Evolutionary conservation across 306 rosid species (phyloP).

Genomic region (Ochetophila trinervis): DNA sequence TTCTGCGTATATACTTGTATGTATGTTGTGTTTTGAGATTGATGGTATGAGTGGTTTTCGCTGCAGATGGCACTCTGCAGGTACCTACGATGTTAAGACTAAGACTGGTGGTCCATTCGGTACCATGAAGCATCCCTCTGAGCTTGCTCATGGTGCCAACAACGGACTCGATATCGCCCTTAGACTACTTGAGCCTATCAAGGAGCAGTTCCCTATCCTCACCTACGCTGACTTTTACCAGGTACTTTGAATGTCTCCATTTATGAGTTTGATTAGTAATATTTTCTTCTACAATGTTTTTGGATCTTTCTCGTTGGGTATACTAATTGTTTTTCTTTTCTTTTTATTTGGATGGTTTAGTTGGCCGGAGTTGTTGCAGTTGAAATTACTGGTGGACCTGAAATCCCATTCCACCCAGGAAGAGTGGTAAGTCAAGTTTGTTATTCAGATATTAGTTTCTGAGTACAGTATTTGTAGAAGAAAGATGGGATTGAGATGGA

Average conservation of each 20-base stretch:
- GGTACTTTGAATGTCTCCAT: slow-evolving; percentile 25
- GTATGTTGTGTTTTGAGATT: neutral
- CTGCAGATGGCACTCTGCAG: slow-evolving; percentile 97
- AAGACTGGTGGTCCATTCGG: slow-evolving; percentile 97
- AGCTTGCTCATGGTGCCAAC: slow-evolving; percentile 80
- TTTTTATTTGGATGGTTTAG: slow-evolving; percentile 25
- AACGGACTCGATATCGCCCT: slow-evolving; percentile 87
- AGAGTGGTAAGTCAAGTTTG: slow-evolving; percentile 53
- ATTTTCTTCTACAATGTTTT: neutral
- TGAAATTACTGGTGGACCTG: slow-evolving; percentile 95
- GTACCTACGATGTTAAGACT: slow-evolving; percentile 60
- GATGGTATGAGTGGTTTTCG: neutral
- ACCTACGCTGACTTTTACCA: slow-evolving; percentile 86
- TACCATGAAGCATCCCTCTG: slow-evolving; percentile 56
- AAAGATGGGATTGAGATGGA: neutral
- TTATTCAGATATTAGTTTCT: neutral
- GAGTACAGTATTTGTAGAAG: neutral
- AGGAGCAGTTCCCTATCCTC: slow-evolving; percentile 67
- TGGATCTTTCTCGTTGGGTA: too few species aligned
- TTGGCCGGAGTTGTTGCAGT: slow-evolving; percentile 94
- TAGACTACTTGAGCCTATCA: slow-evolving; percentile 85
- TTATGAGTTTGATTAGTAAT: neutral
- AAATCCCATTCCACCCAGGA: slow-evolving; percentile 92
- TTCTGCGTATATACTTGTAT: neutral
- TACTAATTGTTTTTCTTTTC: neutral